These are phyloP conservation scores for Lactarius sp. DNA, from an alignment of 768 basidiomycete genomes.

Conservation along the genomic window DNA sequence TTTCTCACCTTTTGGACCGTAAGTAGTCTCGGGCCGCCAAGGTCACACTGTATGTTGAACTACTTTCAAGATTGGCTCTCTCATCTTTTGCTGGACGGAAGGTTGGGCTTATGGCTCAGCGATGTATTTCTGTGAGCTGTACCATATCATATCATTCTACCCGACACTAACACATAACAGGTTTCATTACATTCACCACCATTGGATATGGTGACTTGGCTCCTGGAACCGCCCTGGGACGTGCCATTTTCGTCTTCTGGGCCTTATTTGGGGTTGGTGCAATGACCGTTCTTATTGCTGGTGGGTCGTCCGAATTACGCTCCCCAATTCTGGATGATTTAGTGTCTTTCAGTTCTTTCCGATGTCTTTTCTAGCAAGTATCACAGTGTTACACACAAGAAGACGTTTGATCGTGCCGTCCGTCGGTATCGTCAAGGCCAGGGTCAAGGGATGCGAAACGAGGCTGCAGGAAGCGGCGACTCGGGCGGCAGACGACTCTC, in stretches of 20 bases:
- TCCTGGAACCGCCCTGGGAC: conserved; percentile 61
- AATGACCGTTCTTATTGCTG: conserved; percentile 70
- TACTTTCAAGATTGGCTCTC: conserved; percentile 52
- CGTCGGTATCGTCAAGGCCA: conserved; percentile 18
- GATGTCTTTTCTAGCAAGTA: conserved; percentile 67
- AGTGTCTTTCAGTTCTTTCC: conserved; percentile 45
- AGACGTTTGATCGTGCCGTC: conserved; percentile 24
- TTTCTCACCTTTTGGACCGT: conserved; percentile 82
- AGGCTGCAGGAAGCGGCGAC: too few relatives aligned
- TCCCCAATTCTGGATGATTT: neutral
- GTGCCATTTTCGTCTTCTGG: conserved; percentile 75
- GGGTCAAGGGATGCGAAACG: neutral
- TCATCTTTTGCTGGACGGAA: conserved; percentile 66
- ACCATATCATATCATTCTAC: neutral
- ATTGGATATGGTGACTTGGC: conserved; percentile 70
- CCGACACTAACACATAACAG: conserved; percentile 33
- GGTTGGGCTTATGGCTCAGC: conserved; percentile 59
- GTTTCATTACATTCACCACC: conserved; percentile 68
- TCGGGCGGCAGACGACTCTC: neutral
- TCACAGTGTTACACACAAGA: conserved; percentile 18
- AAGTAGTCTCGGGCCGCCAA: conserved; percentile 24
- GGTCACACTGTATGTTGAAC: neutral
- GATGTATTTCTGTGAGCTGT: conserved; percentile 63
- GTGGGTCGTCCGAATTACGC: conserved; percentile 36
- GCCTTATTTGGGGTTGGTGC: conserved; percentile 70